Evolutionary conservation across 805 yeast species (phyloP).

Genomic region (Helenozyma baotianmanensis): DNA sequence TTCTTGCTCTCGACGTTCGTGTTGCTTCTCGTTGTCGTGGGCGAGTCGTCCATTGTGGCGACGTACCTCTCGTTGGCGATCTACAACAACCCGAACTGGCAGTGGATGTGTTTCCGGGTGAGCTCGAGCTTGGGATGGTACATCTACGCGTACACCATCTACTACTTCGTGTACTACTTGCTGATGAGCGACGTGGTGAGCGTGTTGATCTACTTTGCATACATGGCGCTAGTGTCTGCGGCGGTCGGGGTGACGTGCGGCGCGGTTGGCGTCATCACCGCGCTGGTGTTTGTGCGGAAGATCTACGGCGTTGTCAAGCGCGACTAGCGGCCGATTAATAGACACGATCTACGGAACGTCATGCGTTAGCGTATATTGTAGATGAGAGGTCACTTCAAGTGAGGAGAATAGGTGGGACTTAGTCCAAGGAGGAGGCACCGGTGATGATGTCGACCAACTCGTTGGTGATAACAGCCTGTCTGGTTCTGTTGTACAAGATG

Average conservation of each 20-base stretch:
- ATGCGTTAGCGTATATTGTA: conserved; percentile 9
- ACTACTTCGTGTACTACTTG: conserved; percentile 56
- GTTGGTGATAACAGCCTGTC: conserved; percentile 42
- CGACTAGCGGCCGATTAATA: too few relatives aligned
- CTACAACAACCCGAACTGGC: conserved; percentile 64
- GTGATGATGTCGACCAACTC: conserved; percentile 99
- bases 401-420: conserved; percentile 20
- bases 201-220: conserved; percentile 62
- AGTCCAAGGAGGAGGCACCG: conserved; percentile 98
- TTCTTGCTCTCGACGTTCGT: conserved; percentile 61
- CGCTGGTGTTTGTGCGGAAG: conserved; percentile 58
- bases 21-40: conserved; percentile 56
- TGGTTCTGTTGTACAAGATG: conserved; percentile 89
- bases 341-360: neutral
- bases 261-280: conserved; percentile 64
- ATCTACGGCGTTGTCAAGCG: conserved; percentile 56
- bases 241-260: conserved; percentile 71
- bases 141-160: conserved; percentile 61
- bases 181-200: conserved; percentile 66
- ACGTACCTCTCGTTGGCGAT: conserved; percentile 56
- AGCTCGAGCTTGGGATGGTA: conserved; percentile 71
- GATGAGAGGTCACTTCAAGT: too few relatives aligned
- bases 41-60: conserved; percentile 69
- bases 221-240: conserved; percentile 60
- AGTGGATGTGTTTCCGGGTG: conserved; percentile 72